Evolutionary conservation across 1,284 basidiomycete species (phyloP), one percentile per base, ranked within the genome.

Genomic region (Fomitopsis palustris): DNA sequence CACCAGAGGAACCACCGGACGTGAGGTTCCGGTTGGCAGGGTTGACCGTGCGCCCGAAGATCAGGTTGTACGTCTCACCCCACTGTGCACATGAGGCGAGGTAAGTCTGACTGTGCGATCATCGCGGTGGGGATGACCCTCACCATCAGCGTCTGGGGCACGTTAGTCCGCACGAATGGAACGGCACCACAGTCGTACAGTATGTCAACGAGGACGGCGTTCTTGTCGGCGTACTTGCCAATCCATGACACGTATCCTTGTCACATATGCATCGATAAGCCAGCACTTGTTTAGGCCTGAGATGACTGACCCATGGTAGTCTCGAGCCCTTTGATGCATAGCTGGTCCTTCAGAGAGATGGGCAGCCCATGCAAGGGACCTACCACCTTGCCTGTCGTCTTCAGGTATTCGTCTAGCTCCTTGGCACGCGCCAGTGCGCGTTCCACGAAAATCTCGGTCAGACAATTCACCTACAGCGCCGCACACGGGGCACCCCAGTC

Each of bases 231-330:
- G 49, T 72, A 66, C 23, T 74, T 71, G 4, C 75, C 78, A 55
- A 80, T 78, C 79, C 86, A 86, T 17, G 85, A 82, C 23, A 82
- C 84, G 66, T 91, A 92, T 8, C 88, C 87, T n/a, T 87, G 47
- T 31, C 31, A 10, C 8, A 14, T 10, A 14, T 29, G 7, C 25
- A 12, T n/a, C 21, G 35, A 58, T 39, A 21, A 56, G 23, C 7
- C 14, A 53, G 31, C 33, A 31, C n/a, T 25, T 31, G 27, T 33
- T 33, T 17, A 53, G 17, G 29, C n/a, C n/a, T 54, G 38, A 54
- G n/a, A n/a, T 54, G 25, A 77, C 42, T 27, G 59, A 77, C 80
- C 80, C 73, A 82, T 79, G 16, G 77, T 80, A 0, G 83, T 80
- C 62, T 83, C 81, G 4, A 80, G 65, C 4, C 81, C 84, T 58